Conservation (phyloP, 768 basidiomycete genomes). For the Mycena rosella region DNA sequence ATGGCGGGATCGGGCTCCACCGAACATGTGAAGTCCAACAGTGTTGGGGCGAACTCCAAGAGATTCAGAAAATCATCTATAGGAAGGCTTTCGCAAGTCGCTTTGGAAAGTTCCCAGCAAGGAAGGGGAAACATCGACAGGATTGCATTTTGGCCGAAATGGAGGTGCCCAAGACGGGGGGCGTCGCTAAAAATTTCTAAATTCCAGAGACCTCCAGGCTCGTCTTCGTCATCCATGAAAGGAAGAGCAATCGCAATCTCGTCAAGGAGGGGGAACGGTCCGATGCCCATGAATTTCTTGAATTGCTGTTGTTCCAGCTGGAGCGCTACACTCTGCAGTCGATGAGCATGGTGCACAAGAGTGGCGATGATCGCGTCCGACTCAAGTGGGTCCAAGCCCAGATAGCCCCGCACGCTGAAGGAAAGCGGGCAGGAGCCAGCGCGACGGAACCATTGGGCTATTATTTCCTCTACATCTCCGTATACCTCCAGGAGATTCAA, state of each 20-base stretch:
- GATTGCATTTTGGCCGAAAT: not conserved
- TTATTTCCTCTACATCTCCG: too few species aligned
- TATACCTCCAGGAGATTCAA: too few species aligned
- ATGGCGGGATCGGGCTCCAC: not conserved
- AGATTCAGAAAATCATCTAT: constrained; percentile 7
- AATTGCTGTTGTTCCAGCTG: not conserved
- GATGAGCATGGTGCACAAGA: not conserved
- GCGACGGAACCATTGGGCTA: too few species aligned
- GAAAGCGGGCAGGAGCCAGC: too few species aligned
- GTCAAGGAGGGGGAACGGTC: constrained; percentile 3
- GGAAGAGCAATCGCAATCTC: not conserved
- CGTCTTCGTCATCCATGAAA: not conserved
- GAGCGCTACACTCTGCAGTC: not conserved
- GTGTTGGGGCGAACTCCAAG: not conserved
- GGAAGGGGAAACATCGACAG: not conserved
- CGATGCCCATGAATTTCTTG: not conserved
- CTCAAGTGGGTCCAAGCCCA: not conserved
- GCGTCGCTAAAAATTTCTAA: not conserved
- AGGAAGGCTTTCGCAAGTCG: not conserved
- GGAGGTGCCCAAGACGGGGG: not conserved
- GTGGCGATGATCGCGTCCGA: not conserved
- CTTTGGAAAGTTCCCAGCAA: not conserved
- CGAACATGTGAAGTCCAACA: not conserved
- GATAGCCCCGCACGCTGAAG: too few species aligned
- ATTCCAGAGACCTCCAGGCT: too few species aligned